phyloP scores from a whole-genome alignment of 2,329 filamentous ascomycete species.

The Sporothrix variecibatus region DNA sequence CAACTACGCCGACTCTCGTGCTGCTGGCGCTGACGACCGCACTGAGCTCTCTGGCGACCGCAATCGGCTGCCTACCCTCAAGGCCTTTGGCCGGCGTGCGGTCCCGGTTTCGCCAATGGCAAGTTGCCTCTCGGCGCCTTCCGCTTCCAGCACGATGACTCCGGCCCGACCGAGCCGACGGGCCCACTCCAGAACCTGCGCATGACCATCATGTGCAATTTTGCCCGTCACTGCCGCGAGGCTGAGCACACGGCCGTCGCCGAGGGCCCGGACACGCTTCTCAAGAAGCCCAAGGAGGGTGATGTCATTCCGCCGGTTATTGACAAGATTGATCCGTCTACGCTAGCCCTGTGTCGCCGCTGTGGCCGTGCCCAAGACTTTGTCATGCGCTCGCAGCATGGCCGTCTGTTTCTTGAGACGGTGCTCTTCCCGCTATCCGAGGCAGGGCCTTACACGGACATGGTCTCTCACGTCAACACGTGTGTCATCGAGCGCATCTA shows the following conservation, averaged over 20 bases:
- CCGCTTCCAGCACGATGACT: neutral
- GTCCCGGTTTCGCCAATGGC: neutral
- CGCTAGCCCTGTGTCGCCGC: neutral
- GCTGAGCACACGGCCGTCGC: neutral
- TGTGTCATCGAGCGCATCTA: slow-evolving; percentile 25
- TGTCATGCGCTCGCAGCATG: slow-evolving; percentile 29
- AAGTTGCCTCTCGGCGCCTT: neutral
- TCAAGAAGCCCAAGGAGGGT: neutral
- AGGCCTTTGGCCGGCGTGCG: neutral
- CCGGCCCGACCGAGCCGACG: slow-evolving; percentile 23
- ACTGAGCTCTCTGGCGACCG: neutral
- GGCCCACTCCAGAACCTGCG: slow-evolving; percentile 24
- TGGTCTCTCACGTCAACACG: slow-evolving; percentile 27
- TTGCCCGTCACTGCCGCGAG: slow-evolving; percentile 25
- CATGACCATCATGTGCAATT: slow-evolving; percentile 28
- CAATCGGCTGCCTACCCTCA: neutral
- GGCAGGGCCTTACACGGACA: slow-evolving; percentile 19
- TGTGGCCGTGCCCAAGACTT: slow-evolving; percentile 19
- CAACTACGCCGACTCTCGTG: neutral
- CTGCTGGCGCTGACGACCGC: neutral
- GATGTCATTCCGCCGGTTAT: neutral
- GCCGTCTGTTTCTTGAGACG: slow-evolving; percentile 29
- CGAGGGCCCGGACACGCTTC: no score
- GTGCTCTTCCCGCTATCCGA: slow-evolving; percentile 28
- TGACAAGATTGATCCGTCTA: neutral